These are phyloP conservation scores for Jatropha podagrica DNA, from an alignment of 441 rosid species.

Conservation along the genomic window DNA sequence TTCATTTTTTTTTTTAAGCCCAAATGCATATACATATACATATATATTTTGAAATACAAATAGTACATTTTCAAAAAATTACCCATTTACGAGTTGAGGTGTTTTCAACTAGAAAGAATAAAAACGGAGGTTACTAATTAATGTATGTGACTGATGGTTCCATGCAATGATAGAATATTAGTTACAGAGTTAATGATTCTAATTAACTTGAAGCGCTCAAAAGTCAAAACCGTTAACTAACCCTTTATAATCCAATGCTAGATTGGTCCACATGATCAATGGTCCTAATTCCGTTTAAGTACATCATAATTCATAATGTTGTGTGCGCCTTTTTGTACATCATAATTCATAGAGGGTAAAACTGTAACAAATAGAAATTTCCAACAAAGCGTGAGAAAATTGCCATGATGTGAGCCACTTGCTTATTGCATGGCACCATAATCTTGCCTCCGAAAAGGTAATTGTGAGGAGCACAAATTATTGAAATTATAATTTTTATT, in stretches of 20 bases:
- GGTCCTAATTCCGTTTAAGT: slow-evolving; percentile 25
- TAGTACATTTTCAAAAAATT: no score
- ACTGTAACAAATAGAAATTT: slow-evolving; percentile 2
- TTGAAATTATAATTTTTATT: background rate
- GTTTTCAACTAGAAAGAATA: no score
- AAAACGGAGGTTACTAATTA: background rate
- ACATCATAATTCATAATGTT: slow-evolving; percentile 34
- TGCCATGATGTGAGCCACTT: slow-evolving; percentile 47
- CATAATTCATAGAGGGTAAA: slow-evolving; percentile 32
- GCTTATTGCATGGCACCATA: slow-evolving; percentile 36
- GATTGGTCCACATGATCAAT: slow-evolving; percentile 38
- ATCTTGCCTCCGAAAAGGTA: slow-evolving; percentile 35
- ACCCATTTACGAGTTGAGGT: no score
- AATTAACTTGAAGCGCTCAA: slow-evolving; percentile 24
- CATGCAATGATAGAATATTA: slow-evolving; percentile 14
- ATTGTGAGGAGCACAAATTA: background rate
- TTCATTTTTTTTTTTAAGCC: no score
- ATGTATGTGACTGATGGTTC: background rate
- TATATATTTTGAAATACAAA: no score
- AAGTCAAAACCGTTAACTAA: slow-evolving; percentile 35
- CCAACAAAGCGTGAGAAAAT: slow-evolving; percentile 32
- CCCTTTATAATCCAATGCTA: slow-evolving; percentile 13
- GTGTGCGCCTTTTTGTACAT: slow-evolving; percentile 31
- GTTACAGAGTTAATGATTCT: slow-evolving; percentile 3
- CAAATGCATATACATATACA: no score